phyloP scores from a whole-genome alignment of 2,329 filamentous ascomycete genomes.

The Fusarium xylarioides region DNA sequence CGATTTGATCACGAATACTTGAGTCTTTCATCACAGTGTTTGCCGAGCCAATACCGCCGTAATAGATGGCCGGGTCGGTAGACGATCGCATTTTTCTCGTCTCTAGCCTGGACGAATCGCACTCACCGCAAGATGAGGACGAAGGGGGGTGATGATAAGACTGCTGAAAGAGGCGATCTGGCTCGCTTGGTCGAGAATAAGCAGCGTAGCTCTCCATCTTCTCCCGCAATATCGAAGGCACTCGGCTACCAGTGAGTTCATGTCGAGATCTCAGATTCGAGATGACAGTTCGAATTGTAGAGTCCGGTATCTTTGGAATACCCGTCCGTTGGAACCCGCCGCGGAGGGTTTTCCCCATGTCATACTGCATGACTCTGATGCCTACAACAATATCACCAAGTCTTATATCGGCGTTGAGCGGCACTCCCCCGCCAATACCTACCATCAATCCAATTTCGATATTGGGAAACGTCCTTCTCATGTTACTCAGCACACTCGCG shows the following conservation, averaged over 20 bases:
- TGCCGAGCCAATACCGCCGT: accelerated
- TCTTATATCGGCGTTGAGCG: conserved; percentile 29
- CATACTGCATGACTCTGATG: conserved; percentile 39
- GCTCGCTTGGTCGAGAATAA: accelerated
- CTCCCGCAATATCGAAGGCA: accelerated
- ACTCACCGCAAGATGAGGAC: accelerated
- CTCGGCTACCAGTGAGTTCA: accelerated
- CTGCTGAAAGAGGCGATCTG: background rate
- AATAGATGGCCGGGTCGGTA: accelerated
- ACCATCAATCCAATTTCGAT: conserved; percentile 33
- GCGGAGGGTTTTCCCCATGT: conserved; percentile 17
- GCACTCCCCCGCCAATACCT: conserved; percentile 36
- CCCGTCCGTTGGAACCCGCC: accelerated
- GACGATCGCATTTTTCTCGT: accelerated
- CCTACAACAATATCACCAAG: conserved; percentile 43
- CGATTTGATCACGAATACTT: accelerated
- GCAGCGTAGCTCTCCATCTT: accelerated
- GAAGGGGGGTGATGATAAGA: background rate
- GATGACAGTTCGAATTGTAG: background rate
- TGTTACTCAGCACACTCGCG: conserved; percentile 28
- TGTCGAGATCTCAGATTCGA: background rate
- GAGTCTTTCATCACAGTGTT: background rate
- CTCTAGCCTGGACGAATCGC: accelerated
- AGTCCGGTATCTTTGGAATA: accelerated
- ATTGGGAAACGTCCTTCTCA: conserved; percentile 53